A percentile compares a stretch with the other conserved stretches of the same genome.
Evolutionary conservation across 306 rosid species (phyloP).

Genomic region (Erythrophleum fordii): DNA sequence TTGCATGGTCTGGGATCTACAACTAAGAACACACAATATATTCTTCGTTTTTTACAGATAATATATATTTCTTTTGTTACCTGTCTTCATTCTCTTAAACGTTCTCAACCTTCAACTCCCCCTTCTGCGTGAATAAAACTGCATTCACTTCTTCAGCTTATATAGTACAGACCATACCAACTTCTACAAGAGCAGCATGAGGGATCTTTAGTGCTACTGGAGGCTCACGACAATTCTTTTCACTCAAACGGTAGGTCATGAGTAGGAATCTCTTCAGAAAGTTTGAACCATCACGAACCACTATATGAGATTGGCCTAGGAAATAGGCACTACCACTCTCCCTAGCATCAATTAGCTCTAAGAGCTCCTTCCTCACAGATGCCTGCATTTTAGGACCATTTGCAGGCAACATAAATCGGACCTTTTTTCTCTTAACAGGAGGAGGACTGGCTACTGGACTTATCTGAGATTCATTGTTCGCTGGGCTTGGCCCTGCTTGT

Average conservation of each 20-base stretch:
- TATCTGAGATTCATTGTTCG: conserved; percentile 50
- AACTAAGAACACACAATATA: not conserved
- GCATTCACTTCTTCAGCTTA: conserved; percentile 26
- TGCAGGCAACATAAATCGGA: conserved; percentile 68
- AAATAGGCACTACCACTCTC: conserved; percentile 88
- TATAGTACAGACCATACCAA: conserved; percentile 67
- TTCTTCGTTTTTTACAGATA: not conserved
- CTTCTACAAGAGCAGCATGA: conserved; percentile 89
- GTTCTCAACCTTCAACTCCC: not conserved
- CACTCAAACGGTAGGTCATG: conserved; percentile 58
- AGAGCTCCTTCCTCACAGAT: conserved; percentile 63
- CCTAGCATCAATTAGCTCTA: conserved; percentile 72
- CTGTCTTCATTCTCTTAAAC: not conserved
- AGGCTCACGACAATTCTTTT: conserved; percentile 69
- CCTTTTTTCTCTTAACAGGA: conserved; percentile 55
- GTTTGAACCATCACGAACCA: conserved; percentile 60
- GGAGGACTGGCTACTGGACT: conserved; percentile 41
- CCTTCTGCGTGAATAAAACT: not conserved
- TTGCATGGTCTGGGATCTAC: not conserved
- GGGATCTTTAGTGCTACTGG: conserved; percentile 74
- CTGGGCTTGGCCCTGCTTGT: not conserved
- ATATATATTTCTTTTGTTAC: not conserved
- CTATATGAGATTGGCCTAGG: conserved; percentile 71
- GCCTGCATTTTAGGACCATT: conserved; percentile 62
- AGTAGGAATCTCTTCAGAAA: conserved; percentile 65